Evolutionary conservation across 805 yeast species (phyloP), one percentile per base, ranked within the genome.

Genomic region (Candida insectalens): DNA sequence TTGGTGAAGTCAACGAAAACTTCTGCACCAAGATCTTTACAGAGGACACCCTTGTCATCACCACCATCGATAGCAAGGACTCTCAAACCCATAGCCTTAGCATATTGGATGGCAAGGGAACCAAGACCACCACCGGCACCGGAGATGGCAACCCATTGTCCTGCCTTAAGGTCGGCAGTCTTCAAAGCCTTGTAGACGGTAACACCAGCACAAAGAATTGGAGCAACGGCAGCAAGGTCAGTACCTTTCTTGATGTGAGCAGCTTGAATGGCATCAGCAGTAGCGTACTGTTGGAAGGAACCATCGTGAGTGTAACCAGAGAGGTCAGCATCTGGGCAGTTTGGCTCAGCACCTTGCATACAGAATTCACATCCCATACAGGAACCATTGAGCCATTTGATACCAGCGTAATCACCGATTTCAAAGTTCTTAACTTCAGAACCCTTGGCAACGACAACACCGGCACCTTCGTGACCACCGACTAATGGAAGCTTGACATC

Each of bases 401-500:
- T 56, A 49, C 79, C 79, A 34, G 78, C 79, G 38, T 51, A 63
- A 48, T 72, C 79, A 50, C 79, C 79, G 38, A 72, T 51, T 45
- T 71, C 57, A 63, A 27, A 33, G 31, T 33, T 33, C 31, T 33
- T 33, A 17, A 33, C 36, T 19, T 27, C 30, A 15, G 36, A 33
- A 22, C 36, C 36, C 17, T 14, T 27, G 27, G 32, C 36, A 26
- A 33, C 36, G 16, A 33, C 36, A 19, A 33, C 28, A 33, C 36
- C 36, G 26, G 36, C 30, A 16, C 36, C 36, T 28, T 33, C 36
- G 31, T 33, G 36, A 28, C 36, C 36, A n/a, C 36, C 36, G 21
- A 33, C 26, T 15, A 19, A 33, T 23, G 36, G 36, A 27, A 33
- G 28, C 31, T 27, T 33, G 19, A 20, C 21, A 14, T 25, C 19